Conservation (phyloP, 345 rosid genomes). For the Sisymbrium irio region DNA sequence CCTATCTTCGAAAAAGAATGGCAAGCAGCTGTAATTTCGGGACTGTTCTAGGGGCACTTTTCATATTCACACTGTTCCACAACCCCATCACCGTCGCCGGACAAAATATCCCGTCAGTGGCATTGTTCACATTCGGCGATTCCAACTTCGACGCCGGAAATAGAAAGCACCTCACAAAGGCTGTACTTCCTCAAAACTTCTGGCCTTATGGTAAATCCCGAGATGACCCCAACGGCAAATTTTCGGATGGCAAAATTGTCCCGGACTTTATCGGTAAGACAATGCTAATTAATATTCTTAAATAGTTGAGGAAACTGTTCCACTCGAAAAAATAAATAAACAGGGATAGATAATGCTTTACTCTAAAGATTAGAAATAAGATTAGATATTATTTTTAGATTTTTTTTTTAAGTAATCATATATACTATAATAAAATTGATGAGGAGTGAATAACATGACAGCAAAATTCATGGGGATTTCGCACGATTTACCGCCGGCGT, state of each 20-base stretch:
- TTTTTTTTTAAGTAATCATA: background rate
- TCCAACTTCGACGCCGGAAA: conserved; percentile 35
- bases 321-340: background rate
- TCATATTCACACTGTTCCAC: background rate
- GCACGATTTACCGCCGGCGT: conserved; percentile 10
- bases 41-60: background rate
- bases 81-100: background rate
- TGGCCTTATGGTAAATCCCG: conserved; percentile 37
- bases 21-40: background rate
- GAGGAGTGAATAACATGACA: background rate
- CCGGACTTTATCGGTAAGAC: conserved; percentile 39
- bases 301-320: background rate
- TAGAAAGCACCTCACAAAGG: background rate
- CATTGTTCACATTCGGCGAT: conserved; percentile 32
- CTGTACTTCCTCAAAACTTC: background rate
- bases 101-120: conserved; percentile 22
- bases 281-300: background rate
- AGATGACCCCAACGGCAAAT: conserved; percentile 28
- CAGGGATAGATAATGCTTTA: background rate
- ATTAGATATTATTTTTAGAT: background rate
- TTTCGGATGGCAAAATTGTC: conserved; percentile 30
- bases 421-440: background rate
- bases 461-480: conserved; percentile 32
- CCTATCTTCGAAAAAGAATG: background rate
- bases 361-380: background rate